Base-by-base conservation (phyloP, 1,284 basidiomycete genomes). In the Cryptococcus amylolentus region DNA sequence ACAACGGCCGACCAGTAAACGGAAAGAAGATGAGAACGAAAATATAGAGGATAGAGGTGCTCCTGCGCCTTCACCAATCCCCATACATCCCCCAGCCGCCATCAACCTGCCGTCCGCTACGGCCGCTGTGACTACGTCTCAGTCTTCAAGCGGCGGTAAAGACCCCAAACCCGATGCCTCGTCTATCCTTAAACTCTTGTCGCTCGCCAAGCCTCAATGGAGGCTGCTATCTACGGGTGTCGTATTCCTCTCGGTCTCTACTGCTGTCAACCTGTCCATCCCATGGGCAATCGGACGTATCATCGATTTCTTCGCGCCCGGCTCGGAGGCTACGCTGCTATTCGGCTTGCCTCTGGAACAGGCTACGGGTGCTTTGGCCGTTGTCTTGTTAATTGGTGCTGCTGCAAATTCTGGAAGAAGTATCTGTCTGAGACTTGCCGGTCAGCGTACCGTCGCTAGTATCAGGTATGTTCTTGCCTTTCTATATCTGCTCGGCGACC, bases 241-340 rank as follows among this genome's bases (percentile, higher is more conserved):
- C 2, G 44, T 56, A 13, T 72, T 66, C 57, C 63, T 76, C 8
- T 60, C 64, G 18, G 52, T 76, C 23, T 72, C 71, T 2, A 76
- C 74, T 4, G 71, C 64, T 52, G 71, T 73, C 43, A 70, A 69
- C 28, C 62, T 75, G 10, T 64, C 67, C 4, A 69, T 74, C 9
- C 74, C 74, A 16, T 75, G 69, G 66, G 65, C 68, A 8, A 75
- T 75, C 51, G 74, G 74, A 48, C 63, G 72, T 28, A 76, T 76
- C 47, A 76, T 76, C 57, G 74, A 76, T 60, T 73, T 68, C 60
- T 76, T 76, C 51, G 67, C 72, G 1, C 74, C 74, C 27, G 74
- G 72, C 7, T 72, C 69, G 8, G 65, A 72, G 27, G 64, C 64
- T n/a, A 68, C 66, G 0, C 54, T 70, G 31, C 61, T 76, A 4